Percentiles rank a stretch among this genome's conserved stretches.
These are phyloP conservation scores for Fusarium protoensiforme DNA, from an alignment of 2,329 filamentous ascomycete genomes.

Conservation along the genomic window DNA sequence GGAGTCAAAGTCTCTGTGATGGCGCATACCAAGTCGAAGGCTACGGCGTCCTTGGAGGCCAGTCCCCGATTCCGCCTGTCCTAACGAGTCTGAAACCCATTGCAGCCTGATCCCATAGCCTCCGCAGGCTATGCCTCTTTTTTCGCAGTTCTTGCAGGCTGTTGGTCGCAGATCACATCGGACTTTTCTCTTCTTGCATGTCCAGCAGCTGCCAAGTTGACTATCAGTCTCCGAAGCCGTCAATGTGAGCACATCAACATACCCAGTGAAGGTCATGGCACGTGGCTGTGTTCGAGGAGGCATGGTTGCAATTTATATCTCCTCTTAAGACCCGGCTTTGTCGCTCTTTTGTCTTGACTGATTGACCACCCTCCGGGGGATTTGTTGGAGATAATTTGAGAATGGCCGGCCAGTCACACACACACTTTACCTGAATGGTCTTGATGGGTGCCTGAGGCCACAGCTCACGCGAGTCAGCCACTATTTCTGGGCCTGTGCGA, in stretches of 20 bases:
- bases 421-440: background rate
- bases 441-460: background rate
- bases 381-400: background rate
- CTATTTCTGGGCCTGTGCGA: background rate
- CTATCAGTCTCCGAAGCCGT: background rate
- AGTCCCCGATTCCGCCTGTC: background rate
- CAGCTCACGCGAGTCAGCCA: background rate
- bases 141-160: slow-evolving; percentile 24
- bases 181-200: slow-evolving; percentile 26
- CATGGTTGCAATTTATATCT: background rate
- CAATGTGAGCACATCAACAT: background rate
- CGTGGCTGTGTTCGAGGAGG: background rate
- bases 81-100: background rate
- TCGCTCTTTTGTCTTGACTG: background rate
- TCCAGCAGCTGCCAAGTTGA: slow-evolving; percentile 17
- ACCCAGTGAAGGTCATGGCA: background rate
- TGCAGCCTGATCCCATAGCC: background rate
- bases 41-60: background rate
- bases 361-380: background rate
- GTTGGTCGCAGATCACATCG: slow-evolving; percentile 19
- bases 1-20: background rate
- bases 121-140: background rate
- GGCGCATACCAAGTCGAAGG: background rate
- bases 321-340: background rate
- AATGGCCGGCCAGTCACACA: background rate